Base-by-base conservation (phyloP, 352 stramenopile species). In the Phytophthora pini region DNA sequence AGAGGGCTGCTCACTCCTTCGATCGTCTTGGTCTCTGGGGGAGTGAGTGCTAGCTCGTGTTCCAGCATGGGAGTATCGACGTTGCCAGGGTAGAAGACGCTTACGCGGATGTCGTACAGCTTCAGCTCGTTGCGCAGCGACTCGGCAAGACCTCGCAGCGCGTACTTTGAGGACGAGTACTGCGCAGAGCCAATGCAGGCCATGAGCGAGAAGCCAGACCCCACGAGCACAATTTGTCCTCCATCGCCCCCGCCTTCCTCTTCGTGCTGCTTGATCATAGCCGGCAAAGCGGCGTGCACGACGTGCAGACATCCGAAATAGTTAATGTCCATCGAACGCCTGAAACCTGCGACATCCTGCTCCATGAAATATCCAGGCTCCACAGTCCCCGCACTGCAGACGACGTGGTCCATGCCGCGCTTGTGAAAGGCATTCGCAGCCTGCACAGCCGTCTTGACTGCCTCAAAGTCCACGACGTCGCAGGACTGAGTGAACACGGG, bases 291-390 rank as follows among this genome's bases (percentile, higher is more conserved):
- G 5, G 81, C 78, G 32, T 78, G 72, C 31, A 85, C 56, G 2
- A 72, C 68, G 47, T 88, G 68, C 3, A 90, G 54, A 11, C 67
- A 66, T 3, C 79, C 82, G 24, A 90, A 83, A 68, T 82, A 89
- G 67, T 89, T 89, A 60, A 88, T 58, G 39, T 89, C 77, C 73
- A 90, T 85, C 31, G 72, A 62, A 8, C 65, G 67, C n/a, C 31
- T 59, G 54, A 82, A 80, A 0, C 70, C 54, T 15, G 45, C 32
- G 7, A 87, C 65, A 31, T 77, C 57, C 31, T 88, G 77, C 1
- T 87, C 73, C n/a, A 87, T 56, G 48, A 92, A 88, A 47, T 87
- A 89, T 0, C 76, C 76, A 1, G 80, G 73, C 9, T 76, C 48
- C 15, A 72, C 59, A 22, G 43, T 70, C 11, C 79, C 82, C 20